Conservation (phyloP, 2,329 filamentous ascomycete genomes). For the Byssothecium circinans region DNA sequence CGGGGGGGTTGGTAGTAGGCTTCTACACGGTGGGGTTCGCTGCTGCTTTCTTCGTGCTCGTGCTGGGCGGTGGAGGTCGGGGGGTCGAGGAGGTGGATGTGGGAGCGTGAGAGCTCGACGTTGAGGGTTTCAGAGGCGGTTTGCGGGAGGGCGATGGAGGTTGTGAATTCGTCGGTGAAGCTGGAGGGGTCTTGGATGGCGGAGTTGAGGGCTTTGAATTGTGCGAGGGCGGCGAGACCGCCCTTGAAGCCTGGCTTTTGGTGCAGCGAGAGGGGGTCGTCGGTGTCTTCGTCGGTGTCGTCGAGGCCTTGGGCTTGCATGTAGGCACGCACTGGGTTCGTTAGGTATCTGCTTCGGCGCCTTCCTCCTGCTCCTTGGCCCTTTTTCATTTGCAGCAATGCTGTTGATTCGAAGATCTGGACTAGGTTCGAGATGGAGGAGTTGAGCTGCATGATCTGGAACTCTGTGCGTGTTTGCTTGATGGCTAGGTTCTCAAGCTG, state of each 20-base stretch:
- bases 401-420: conserved; percentile 35
- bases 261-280: background rate
- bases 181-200: conserved; percentile 33
- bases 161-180: conserved; percentile 30
- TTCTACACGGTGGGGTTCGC: conserved; percentile 32
- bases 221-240: conserved; percentile 34
- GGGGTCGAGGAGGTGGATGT: conserved; percentile 22
- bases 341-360: conserved; percentile 6
- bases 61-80: background rate
- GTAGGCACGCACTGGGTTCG: conserved; percentile 17
- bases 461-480: conserved; percentile 39
- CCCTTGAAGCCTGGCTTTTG: conserved; percentile 14
- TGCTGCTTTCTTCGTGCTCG: conserved; percentile 17
- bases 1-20: conserved; percentile 27
- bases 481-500: conserved; percentile 32
- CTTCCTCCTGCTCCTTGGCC: conserved; percentile 3
- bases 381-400: conserved; percentile 13
- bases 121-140: conserved; percentile 22
- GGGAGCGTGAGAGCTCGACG: conserved; percentile 20
- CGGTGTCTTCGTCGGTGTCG: conserved; percentile 22
- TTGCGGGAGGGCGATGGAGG: conserved; percentile 23
- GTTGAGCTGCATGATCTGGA: conserved; percentile 43
- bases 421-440: conserved; percentile 38
- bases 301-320: conserved; percentile 23
- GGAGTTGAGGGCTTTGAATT: conserved; percentile 40